Conservation (phyloP, 1,284 basidiomycete species). For the Puccinia polysora region DNA sequence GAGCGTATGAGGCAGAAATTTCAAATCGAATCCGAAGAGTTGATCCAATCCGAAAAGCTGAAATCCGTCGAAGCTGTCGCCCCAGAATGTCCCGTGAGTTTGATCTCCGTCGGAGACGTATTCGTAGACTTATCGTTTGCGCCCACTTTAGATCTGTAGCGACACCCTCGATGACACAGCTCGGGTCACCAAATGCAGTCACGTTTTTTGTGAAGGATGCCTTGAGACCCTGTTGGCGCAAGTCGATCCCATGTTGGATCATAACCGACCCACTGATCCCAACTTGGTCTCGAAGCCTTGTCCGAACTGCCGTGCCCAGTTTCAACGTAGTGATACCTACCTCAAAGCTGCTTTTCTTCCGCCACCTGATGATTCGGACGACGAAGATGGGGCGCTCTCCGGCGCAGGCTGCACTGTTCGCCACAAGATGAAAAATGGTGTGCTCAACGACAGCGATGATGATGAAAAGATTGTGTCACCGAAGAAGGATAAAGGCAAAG, state of each 20-base stretch:
- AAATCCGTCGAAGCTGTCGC: neutral
- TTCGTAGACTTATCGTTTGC: neutral
- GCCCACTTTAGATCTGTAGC: slow-evolving; percentile 12
- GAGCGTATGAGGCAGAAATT: neutral
- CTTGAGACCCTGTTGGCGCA: slow-evolving; percentile 7
- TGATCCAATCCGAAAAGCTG: slow-evolving; percentile 21
- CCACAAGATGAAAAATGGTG: neutral
- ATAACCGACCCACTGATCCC: neutral
- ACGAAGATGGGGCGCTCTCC: neutral
- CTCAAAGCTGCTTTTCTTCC: slow-evolving; percentile 18
- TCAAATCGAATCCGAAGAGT: neutral
- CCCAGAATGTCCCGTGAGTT: slow-evolving; percentile 34
- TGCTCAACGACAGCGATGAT: slow-evolving; percentile 20
- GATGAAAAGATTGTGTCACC: neutral
- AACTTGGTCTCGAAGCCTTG: slow-evolving; percentile 17
- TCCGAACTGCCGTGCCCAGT: slow-evolving; percentile 23
- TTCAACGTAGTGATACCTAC: slow-evolving; percentile 6
- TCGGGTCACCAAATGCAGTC: slow-evolving; percentile 11
- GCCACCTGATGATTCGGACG: neutral
- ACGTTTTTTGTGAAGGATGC: slow-evolving; percentile 20
- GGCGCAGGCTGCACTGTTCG: neutral
- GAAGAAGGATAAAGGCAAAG: slow-evolving; percentile 5
- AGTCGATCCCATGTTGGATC: neutral
- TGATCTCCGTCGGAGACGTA: neutral
- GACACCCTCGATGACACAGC: slow-evolving; percentile 23